Evolutionary conservation across 306 rosid species (phyloP).

Genomic region (Ziziphus jujuba): DNA sequence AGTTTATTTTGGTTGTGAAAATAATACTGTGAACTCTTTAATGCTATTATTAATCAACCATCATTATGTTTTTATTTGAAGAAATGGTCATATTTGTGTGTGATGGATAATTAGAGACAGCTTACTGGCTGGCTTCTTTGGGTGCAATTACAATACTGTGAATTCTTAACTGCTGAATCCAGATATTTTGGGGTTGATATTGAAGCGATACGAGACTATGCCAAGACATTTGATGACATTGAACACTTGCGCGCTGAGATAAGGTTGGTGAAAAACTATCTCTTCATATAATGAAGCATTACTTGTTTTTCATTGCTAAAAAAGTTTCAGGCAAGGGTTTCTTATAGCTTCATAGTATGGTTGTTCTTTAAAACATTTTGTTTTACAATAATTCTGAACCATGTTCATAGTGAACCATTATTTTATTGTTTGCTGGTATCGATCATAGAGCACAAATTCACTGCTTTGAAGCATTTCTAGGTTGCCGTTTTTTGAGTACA

Average conservation of each 20-base stretch:
- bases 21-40: too few relatives aligned
- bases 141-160: constrained; percentile 15
- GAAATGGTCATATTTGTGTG: not conserved
- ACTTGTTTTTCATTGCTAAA: constrained; percentile 2
- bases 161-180: constrained; percentile 36
- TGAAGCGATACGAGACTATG: constrained; percentile 73
- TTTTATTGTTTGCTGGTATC: not conserved
- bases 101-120: constrained; percentile 17
- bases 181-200: constrained; percentile 96
- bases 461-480: not conserved
- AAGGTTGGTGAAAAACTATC: constrained; percentile 52
- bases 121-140: constrained; percentile 9
- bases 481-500: not conserved
- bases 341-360: not conserved
- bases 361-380: not conserved
- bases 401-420: not conserved
- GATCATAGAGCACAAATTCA: not conserved
- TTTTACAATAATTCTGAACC: not conserved
- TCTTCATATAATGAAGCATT: constrained; percentile 1
- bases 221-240: constrained; percentile 59
- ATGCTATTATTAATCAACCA: too few relatives aligned
- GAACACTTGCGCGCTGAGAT: constrained; percentile 94
- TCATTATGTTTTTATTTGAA: not conserved
- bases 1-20: too few relatives aligned
- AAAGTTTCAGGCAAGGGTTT: not conserved